phyloP scores from a whole-genome alignment of 768 basidiomycete genomes.

The Galerina sulciceps region DNA sequence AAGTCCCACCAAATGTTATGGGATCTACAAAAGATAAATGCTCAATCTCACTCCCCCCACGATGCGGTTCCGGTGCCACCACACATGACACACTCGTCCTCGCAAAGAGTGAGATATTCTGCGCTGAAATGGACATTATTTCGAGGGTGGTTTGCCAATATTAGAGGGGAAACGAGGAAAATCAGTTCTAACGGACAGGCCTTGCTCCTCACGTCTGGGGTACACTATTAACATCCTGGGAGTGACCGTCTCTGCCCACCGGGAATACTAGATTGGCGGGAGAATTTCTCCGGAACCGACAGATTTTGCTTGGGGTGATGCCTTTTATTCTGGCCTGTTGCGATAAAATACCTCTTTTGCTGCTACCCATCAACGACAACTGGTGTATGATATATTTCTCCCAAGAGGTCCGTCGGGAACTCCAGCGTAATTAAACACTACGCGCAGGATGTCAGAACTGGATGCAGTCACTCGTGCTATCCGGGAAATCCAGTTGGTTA shows the following conservation, averaged over 20 bases:
- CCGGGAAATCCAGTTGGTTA: slow-evolving; percentile 11
- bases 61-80: not conserved
- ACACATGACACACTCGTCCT: not conserved
- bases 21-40: not conserved
- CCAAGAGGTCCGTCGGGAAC: not conserved
- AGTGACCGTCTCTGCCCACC: not conserved
- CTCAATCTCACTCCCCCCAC: not conserved
- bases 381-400: slow-evolving; percentile 1
- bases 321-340: not conserved
- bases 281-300: slow-evolving; percentile 2
- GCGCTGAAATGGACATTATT: slow-evolving; percentile 1
- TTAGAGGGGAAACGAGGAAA: slow-evolving; percentile 1
- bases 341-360: not conserved
- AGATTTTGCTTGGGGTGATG: not conserved
- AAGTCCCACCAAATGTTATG: not conserved
- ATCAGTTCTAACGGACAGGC: not conserved
- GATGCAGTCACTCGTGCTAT: slow-evolving; percentile 6
- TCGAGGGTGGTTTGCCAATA: not conserved
- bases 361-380: not conserved
- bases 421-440: not conserved
- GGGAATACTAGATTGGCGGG: not conserved
- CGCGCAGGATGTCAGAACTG: not conserved
- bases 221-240: not conserved
- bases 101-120: slow-evolving; percentile 13
- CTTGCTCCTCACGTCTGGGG: not conserved